Evolutionary conservation across 208 protist genomes (phyloP), one percentile per base, ranked within the genome.

Genomic region (Wallacemonas sp.): DNA sequence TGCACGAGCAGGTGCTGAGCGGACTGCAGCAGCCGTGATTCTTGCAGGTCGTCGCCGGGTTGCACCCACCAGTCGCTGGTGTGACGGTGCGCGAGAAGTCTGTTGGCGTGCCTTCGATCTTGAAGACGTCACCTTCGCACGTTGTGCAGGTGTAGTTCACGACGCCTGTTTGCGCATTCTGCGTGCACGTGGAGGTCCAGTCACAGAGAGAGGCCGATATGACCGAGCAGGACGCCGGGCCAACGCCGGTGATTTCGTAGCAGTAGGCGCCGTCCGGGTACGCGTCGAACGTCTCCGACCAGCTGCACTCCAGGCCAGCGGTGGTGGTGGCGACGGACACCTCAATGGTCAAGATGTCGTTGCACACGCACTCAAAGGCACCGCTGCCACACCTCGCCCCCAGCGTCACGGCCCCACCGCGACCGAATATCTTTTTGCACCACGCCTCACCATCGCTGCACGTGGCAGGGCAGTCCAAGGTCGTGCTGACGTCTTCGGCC

Each of bases 11-110:
- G 9, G 29, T 39, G 24, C 66, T 22, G 15, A 53, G 21, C 37
- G 45, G 59, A 6, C 45, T 68, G 61, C 87, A 93, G 68, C 87
- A 93, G 19, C 87, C 83, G 48, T 88, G 59, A 4, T 72, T 73
- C 42, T 58, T 82, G 68, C 87, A 93, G 21, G 71, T 72, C 29
- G 27, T 78, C 22, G 27, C 1, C 1, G 66, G 71, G 39, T 58
- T 64, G 50, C 78, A 83, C 22, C 34, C 22, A 21, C 34, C 30
- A 6, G 34, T 6, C 24, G 34, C 55, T 33, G n/a, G 26, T 17
- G 39, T 64, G 41, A 64, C 38, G 44, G 58, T 12, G 36, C 54
- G 36, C 54, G 54, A 77, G 42, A 57, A 73, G 5, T 44, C 17
- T 0, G 37, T 33, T 1, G 4, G 27, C 32, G 66, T 63, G 13